Evolutionary conservation across 1,284 basidiomycete species (phyloP).

Genomic region (Ceratorhiza oryzae-sativae): DNA sequence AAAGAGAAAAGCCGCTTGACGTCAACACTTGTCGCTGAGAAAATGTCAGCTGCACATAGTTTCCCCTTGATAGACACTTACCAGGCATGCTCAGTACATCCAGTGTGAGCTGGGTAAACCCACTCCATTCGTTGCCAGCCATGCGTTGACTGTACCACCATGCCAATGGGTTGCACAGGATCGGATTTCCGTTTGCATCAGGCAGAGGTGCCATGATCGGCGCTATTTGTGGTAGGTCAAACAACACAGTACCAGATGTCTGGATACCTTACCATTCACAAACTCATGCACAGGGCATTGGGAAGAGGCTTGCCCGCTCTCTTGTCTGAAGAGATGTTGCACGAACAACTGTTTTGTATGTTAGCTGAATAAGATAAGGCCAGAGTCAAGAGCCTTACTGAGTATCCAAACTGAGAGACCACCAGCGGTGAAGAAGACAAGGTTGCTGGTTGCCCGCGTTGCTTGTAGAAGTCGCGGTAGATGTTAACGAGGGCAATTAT

Average conservation of each 20-base stretch:
- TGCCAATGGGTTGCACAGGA: background rate
- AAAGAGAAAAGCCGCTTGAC: background rate
- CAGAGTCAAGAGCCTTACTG: background rate
- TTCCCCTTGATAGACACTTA: background rate
- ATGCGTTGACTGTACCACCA: conserved; percentile 9
- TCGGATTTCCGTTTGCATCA: background rate
- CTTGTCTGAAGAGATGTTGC: background rate
- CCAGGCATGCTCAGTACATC: conserved; percentile 7
- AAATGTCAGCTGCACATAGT: background rate
- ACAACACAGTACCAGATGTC: background rate
- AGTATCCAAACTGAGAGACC: background rate
- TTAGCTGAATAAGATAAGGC: background rate
- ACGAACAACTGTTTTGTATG: background rate
- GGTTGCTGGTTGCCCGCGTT: background rate
- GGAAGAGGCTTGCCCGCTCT: background rate
- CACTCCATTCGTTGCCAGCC: background rate
- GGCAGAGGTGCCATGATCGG: background rate
- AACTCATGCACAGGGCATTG: background rate
- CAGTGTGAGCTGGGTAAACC: background rate
- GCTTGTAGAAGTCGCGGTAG: conserved; percentile 6
- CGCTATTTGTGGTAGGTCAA: background rate
- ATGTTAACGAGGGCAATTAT: background rate
- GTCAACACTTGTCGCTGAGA: conserved; percentile 8
- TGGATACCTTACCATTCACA: background rate
- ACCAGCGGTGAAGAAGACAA: background rate